A percentile compares a stretch with the other conserved stretches of the same genome.
phyloP scores from a whole-genome alignment of 495 filamentous ascomycete species.

The Penicillium maclennaniae region DNA sequence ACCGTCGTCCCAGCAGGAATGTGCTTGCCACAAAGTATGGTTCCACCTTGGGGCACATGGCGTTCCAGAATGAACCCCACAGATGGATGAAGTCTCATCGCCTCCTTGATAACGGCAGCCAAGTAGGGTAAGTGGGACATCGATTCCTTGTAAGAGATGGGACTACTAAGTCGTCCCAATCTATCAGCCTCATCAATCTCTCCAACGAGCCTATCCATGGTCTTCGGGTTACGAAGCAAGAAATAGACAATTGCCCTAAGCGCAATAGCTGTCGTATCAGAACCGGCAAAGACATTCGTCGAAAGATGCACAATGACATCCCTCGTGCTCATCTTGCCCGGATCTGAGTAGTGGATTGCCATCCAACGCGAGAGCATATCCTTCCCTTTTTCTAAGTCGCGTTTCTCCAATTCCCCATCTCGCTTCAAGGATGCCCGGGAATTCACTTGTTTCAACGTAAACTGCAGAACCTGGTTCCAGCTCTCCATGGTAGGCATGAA shows the following conservation, averaged over 20 bases:
- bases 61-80: slow-evolving; percentile 61
- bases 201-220: too few relatives aligned
- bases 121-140: slow-evolving; percentile 48
- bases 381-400: slow-evolving; percentile 9
- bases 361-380: slow-evolving; percentile 35
- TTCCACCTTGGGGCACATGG: slow-evolving; percentile 55
- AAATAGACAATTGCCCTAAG: slow-evolving; percentile 60
- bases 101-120: slow-evolving; percentile 54
- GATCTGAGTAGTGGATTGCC: slow-evolving; percentile 22
- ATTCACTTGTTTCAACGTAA: slow-evolving; percentile 26
- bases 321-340: slow-evolving; percentile 19
- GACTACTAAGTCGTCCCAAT: slow-evolving; percentile 14
- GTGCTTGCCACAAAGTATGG: slow-evolving; percentile 43
- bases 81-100: slow-evolving; percentile 58
- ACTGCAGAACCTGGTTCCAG: slow-evolving; percentile 28
- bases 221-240: slow-evolving; percentile 49
- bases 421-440: slow-evolving; percentile 26
- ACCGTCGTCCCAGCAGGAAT: slow-evolving; percentile 57
- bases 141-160: slow-evolving; percentile 41
- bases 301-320: slow-evolving; percentile 30
- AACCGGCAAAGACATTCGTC: slow-evolving; percentile 39
- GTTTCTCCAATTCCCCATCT: slow-evolving; percentile 25
- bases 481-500: slow-evolving; percentile 36
- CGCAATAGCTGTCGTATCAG: slow-evolving; percentile 58
- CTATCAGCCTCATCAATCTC: slow-evolving; percentile 57